phyloP scores from a whole-genome alignment of 805 yeast species.

The Candida namnaoensis region DNA sequence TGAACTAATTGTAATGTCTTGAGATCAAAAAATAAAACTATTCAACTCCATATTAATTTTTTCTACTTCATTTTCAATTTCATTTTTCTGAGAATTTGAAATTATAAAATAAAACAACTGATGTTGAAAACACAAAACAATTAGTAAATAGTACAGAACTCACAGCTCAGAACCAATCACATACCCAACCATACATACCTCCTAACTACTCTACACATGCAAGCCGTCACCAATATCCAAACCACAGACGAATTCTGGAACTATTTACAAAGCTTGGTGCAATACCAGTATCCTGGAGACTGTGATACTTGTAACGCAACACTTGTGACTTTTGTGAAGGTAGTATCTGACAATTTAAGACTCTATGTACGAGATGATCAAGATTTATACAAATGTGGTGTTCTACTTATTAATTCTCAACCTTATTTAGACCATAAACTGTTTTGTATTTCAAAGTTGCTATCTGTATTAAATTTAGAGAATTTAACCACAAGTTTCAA shows the following conservation, averaged over 20 bases:
- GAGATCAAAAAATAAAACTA: too few relatives aligned
- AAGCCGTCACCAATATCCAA: background rate
- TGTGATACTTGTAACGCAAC: constrained; percentile 8
- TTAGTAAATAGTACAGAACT: too few relatives aligned
- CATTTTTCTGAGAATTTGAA: too few relatives aligned
- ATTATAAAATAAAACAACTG: too few relatives aligned
- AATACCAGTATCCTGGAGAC: constrained; percentile 4
- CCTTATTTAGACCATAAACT: constrained; percentile 27
- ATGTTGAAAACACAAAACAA: too few relatives aligned
- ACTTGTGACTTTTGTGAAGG: constrained; percentile 13
- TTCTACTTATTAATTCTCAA: constrained; percentile 22
- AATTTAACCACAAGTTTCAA: constrained; percentile 26
- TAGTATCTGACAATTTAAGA: constrained; percentile 15
- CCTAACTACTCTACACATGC: too few relatives aligned
- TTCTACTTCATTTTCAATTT: too few relatives aligned
- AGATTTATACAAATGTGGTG: constrained; percentile 27
- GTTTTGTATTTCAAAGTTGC: constrained; percentile 41
- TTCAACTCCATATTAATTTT: too few relatives aligned
- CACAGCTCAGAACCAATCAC: too few relatives aligned
- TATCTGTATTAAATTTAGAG: constrained; percentile 32
- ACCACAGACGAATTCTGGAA: background rate
- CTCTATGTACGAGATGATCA: constrained; percentile 16
- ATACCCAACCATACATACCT: too few relatives aligned
- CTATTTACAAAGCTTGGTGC: constrained; percentile 3
- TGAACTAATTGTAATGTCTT: background rate